Evolutionary conservation across 179 eudicot genomes (phyloP).

Genomic region (Beta corolliflora): DNA sequence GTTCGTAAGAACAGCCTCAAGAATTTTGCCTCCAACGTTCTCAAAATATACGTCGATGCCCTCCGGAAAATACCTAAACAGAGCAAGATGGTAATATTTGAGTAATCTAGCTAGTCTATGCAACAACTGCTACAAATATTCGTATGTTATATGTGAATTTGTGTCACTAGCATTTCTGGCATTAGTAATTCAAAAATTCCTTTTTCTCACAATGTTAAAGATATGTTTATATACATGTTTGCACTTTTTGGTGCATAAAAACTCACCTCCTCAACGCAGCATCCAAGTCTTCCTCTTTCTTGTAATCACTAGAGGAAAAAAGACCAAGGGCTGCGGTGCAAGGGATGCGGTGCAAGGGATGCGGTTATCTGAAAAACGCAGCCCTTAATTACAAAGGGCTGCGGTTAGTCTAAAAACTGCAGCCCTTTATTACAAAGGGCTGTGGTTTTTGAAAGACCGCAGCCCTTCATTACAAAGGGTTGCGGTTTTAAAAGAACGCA

Average conservation of each 20-base stretch:
- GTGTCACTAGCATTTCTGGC: background rate
- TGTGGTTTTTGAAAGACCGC: too few relatives aligned
- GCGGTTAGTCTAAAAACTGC: too few relatives aligned
- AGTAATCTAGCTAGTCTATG: background rate
- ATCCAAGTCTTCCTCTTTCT: constrained; percentile 54
- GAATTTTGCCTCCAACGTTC: constrained; percentile 35
- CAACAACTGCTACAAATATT: too few relatives aligned
- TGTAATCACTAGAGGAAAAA: too few relatives aligned
- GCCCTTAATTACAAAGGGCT: too few relatives aligned
- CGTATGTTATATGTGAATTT: background rate
- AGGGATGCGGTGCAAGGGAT: too few relatives aligned
- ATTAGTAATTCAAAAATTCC: background rate
- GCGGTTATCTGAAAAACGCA: too few relatives aligned
- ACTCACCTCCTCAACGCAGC: constrained; percentile 55
- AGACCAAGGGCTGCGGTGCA: too few relatives aligned
- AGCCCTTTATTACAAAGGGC: too few relatives aligned
- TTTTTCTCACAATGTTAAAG: background rate
- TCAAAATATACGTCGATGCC: constrained; percentile 34
- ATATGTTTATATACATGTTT: background rate
- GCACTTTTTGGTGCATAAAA: background rate
- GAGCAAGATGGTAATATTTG: background rate
- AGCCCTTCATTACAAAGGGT: too few relatives aligned
- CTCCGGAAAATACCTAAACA: constrained; percentile 25
- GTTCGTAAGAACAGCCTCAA: constrained; percentile 28
- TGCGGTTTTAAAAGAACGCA: too few relatives aligned